A percentile compares a stretch with the other conserved stretches of the same genome.
These are phyloP conservation scores for Metroxylon sagu DNA, from an alignment of 176 grass and related monocot genomes.

Conservation along the genomic window DNA sequence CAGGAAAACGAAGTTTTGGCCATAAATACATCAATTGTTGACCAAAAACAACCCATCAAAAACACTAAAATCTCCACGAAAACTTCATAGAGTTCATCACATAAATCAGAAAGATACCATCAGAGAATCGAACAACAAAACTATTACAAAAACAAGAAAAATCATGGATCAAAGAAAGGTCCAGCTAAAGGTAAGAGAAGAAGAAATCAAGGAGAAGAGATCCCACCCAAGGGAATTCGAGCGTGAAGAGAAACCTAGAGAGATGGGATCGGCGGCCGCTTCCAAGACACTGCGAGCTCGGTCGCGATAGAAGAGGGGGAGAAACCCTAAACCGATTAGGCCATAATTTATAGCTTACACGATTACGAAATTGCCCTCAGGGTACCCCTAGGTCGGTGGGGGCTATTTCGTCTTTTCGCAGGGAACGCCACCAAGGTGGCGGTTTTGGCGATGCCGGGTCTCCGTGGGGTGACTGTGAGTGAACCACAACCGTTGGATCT, in stretches of 20 bases:
- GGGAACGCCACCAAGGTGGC: slow-evolving; percentile 4
- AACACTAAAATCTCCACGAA: too few species aligned
- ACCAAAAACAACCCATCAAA: too few species aligned
- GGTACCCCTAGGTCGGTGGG: background rate
- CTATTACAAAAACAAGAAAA: background rate
- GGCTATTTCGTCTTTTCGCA: background rate
- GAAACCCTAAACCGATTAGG: slow-evolving; percentile 1
- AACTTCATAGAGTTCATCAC: too few species aligned
- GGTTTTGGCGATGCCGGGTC: too few species aligned
- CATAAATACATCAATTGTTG: too few species aligned
- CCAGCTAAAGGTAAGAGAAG: background rate
- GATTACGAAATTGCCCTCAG: slow-evolving; percentile 18
- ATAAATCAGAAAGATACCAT: background rate
- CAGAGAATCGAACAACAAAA: background rate
- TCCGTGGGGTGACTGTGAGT: too few species aligned
- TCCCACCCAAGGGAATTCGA: slow-evolving; percentile 1
- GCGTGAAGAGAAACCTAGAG: background rate
- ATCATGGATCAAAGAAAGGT: background rate
- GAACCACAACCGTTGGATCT: background rate
- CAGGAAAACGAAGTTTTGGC: too few species aligned
- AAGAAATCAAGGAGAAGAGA: background rate
- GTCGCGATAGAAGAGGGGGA: background rate
- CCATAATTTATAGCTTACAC: background rate
- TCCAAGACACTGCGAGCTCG: background rate
- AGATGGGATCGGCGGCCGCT: background rate